These are phyloP conservation scores for Wallemia mellicola DNA, from an alignment of 1,284 basidiomycete species.

Conservation along the genomic window DNA sequence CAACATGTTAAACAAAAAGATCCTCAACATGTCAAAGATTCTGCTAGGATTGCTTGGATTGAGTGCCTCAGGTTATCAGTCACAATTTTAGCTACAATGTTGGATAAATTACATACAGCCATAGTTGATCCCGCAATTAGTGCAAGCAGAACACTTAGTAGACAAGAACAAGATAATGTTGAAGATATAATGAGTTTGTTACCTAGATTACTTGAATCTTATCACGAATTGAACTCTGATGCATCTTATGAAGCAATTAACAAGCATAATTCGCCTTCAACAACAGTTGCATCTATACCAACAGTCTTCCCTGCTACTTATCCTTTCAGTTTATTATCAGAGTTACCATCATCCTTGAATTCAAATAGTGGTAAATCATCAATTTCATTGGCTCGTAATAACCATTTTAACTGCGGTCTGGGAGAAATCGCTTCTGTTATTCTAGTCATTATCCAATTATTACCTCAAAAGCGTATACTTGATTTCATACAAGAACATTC, in stretches of 20 bases:
- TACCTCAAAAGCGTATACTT: conserved; percentile 43
- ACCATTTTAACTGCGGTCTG: conserved; percentile 37
- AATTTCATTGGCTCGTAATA: conserved; percentile 13
- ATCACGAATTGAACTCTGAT: conserved; percentile 44
- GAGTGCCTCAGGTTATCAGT: conserved; percentile 46
- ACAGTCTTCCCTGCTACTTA: conserved; percentile 78
- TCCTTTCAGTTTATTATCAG: conserved; percentile 55
- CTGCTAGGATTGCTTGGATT: conserved; percentile 56
- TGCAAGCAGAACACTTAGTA: conserved; percentile 28
- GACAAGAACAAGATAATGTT: conserved; percentile 74
- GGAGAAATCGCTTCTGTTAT: conserved; percentile 68
- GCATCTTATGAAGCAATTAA: conserved; percentile 38
- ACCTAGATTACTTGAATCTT: conserved; percentile 62
- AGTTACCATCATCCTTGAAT: conserved; percentile 26
- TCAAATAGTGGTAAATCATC: conserved; percentile 8
- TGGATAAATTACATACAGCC: conserved; percentile 62
- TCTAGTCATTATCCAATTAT: conserved; percentile 47
- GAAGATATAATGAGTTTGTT: conserved; percentile 63
- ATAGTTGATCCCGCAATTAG: conserved; percentile 35
- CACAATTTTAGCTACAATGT: conserved; percentile 25
- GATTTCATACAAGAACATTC: conserved; percentile 47
- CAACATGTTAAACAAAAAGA: conserved; percentile 30
- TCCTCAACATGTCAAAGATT: conserved; percentile 31
- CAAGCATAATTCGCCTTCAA: conserved; percentile 29
- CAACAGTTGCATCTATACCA: conserved; percentile 32